Percentiles rank a stretch among this genome's conserved stretches.
These are phyloP conservation scores for Cercospora citrullina DNA, from an alignment of 2,329 filamentous ascomycete species.

Conservation along the genomic window DNA sequence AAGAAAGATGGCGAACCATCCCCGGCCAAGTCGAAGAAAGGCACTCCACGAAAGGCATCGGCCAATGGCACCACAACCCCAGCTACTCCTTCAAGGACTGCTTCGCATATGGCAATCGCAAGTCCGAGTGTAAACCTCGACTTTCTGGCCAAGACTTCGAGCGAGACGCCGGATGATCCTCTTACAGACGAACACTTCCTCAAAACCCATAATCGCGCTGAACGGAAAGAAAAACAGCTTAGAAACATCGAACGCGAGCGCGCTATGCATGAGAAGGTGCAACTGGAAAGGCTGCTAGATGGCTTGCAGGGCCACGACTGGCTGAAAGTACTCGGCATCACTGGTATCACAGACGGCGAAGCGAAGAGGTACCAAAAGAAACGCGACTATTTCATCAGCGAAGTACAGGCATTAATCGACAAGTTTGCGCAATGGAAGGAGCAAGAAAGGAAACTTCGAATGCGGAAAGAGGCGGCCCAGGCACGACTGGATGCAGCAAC, in stretches of 20 bases:
- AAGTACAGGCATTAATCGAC: slow-evolving; percentile 76
- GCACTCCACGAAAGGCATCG: slow-evolving; percentile 15
- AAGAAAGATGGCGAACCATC: slow-evolving; percentile 16
- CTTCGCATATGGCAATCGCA: slow-evolving; percentile 24
- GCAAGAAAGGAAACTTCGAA: slow-evolving; percentile 80
- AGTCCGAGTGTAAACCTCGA: slow-evolving; percentile 29
- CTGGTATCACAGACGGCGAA: slow-evolving; percentile 76
- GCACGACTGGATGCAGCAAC: slow-evolving; percentile 50
- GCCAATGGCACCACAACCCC: slow-evolving; percentile 21
- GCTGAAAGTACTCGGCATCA: slow-evolving; percentile 88
- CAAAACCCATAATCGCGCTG: slow-evolving; percentile 60
- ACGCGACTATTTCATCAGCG: slow-evolving; percentile 77
- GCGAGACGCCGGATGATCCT: slow-evolving; percentile 51
- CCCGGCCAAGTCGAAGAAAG: slow-evolving; percentile 18
- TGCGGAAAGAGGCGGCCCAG: slow-evolving; percentile 68
- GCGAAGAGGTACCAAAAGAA: slow-evolving; percentile 86
- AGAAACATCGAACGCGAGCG: slow-evolving; percentile 67
- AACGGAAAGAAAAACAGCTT: slow-evolving; percentile 66
- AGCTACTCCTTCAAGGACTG: slow-evolving; percentile 22
- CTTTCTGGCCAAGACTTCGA: slow-evolving; percentile 33
- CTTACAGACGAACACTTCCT: slow-evolving; percentile 58
- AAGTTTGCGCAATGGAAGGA: slow-evolving; percentile 88
- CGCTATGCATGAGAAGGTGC: slow-evolving; percentile 65
- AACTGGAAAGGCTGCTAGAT: slow-evolving; percentile 69
- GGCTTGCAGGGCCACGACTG: slow-evolving; percentile 89